phyloP scores from a whole-genome alignment of 495 filamentous ascomycete genomes.

The Hypoxylon fuscum region DNA sequence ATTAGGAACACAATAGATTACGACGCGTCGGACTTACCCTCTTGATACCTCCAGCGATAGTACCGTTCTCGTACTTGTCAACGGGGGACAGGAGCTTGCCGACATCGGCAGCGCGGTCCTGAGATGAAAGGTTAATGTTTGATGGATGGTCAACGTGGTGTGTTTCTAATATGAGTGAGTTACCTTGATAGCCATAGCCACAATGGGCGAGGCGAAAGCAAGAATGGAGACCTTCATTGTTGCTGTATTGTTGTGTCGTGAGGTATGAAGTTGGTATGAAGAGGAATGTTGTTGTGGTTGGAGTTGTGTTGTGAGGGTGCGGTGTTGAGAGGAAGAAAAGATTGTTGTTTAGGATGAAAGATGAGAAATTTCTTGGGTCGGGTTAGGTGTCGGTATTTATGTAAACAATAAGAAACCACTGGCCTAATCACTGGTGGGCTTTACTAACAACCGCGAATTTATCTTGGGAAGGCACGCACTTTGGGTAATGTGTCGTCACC shows the following conservation, averaged over 20 bases:
- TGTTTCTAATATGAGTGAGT: background rate
- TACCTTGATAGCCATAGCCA: conserved; percentile 17
- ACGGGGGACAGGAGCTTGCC: background rate
- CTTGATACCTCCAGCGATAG: no score
- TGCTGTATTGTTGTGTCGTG: no score
- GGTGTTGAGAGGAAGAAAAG: background rate
- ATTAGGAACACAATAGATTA: background rate
- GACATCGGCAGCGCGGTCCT: background rate
- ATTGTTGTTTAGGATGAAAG: no score
- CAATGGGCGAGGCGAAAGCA: conserved; percentile 10
- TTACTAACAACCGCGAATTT: no score
- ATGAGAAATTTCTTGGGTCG: no score
- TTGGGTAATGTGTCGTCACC: no score
- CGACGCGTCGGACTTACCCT: background rate
- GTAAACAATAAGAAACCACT: no score
- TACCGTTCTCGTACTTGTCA: background rate
- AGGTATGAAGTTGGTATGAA: background rate
- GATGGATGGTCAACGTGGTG: background rate
- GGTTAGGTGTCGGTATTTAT: no score
- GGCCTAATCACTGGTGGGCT: no score
- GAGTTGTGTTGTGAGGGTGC: background rate
- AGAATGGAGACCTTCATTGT: conserved; percentile 25
- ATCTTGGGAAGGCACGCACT: no score
- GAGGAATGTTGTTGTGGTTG: background rate
- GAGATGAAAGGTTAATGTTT: background rate